A percentile compares a stretch with the other conserved stretches of the same genome.
Evolutionary conservation across 164 flowering plant genomes (phyloP).

Genomic region (Berberis thunbergii): DNA sequence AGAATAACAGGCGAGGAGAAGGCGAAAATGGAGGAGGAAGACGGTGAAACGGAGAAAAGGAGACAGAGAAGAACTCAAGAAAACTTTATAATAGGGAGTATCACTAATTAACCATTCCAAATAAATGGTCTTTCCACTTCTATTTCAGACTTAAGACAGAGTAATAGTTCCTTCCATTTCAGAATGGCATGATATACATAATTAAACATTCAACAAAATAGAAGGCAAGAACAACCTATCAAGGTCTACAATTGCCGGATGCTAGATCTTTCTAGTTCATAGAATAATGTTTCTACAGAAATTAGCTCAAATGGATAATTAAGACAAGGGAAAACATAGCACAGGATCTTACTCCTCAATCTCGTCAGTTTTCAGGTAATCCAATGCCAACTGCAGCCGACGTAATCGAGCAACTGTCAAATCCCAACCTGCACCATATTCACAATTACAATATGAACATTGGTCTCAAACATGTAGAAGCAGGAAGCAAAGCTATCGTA

Average conservation of each 20-base stretch:
- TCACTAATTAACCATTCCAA: too few relatives aligned
- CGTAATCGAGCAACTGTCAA: slow-evolving; percentile 64
- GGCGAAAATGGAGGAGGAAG: too few relatives aligned
- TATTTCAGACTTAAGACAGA: too few relatives aligned
- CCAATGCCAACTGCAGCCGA: slow-evolving; percentile 71
- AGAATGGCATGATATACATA: too few relatives aligned
- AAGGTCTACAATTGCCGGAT: background rate
- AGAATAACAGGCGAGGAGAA: too few relatives aligned
- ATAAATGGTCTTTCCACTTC: too few relatives aligned
- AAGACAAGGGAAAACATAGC: background rate
- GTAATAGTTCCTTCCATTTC: too few relatives aligned
- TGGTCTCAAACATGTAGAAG: background rate
- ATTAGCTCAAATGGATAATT: background rate
- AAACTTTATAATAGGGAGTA: too few relatives aligned
- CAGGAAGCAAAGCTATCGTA: background rate
- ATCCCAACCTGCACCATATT: slow-evolving; percentile 68
- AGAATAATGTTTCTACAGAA: background rate
- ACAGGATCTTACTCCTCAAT: slow-evolving; percentile 55
- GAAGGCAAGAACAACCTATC: too few relatives aligned
- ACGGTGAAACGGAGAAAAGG: too few relatives aligned
- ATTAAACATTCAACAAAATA: too few relatives aligned
- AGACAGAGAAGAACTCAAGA: too few relatives aligned
- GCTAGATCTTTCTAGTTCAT: background rate
- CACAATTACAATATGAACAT: slow-evolving; percentile 8
- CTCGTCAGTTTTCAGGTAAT: slow-evolving; percentile 73